Evolutionary conservation across 345 rosid species (phyloP).

Genomic region (Eucalyptus fibrosa): DNA sequence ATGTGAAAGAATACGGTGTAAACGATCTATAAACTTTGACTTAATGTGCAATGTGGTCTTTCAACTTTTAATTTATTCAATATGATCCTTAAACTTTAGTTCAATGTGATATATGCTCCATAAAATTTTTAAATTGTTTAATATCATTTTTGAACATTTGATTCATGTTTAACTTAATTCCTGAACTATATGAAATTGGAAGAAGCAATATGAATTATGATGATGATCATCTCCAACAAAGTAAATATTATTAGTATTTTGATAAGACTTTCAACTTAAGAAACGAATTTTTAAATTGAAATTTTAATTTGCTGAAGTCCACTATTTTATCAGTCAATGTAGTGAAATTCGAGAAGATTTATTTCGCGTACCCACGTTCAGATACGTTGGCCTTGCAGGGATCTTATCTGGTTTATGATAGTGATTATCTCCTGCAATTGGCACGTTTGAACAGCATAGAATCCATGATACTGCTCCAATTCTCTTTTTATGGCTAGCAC

Average conservation of each 20-base stretch:
- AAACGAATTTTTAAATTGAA: neutral
- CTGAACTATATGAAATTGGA: neutral
- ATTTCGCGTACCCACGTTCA: neutral
- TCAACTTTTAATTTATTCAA: too few species aligned
- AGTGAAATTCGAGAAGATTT: neutral
- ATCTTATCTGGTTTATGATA: neutral
- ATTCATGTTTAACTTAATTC: too few species aligned
- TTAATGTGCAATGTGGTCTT: fast-evolving
- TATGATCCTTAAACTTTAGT: fast-evolving
- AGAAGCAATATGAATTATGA: neutral
- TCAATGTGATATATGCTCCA: too few species aligned
- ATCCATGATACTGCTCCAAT: neutral
- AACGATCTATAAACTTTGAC: too few species aligned
- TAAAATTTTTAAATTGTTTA: too few species aligned
- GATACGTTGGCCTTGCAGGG: neutral
- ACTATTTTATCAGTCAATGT: neutral
- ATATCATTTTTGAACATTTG: too few species aligned
- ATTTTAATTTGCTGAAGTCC: neutral
- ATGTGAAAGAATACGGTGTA: too few species aligned
- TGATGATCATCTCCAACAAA: neutral
- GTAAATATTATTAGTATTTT: neutral
- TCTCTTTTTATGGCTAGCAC: neutral
- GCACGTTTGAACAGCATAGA: neutral
- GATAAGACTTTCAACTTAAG: neutral
- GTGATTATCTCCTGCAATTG: neutral